Conservation (phyloP, 345 rosid genomes). For the Populus nigra region DNA sequence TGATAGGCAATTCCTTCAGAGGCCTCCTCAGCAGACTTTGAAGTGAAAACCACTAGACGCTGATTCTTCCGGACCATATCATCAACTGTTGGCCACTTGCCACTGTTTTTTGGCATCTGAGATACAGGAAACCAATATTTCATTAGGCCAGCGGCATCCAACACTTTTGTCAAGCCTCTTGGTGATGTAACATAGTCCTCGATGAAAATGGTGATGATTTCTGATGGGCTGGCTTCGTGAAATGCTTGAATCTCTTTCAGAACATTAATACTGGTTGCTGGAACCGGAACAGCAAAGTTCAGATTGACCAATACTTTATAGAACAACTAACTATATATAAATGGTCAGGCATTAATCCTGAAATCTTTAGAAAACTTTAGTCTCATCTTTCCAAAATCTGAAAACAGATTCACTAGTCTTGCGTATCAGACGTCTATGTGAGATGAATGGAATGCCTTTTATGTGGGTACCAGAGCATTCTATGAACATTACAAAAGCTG, state of each 20-base stretch:
- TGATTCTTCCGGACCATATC: constrained; percentile 29
- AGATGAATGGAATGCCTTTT: not conserved
- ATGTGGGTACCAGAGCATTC: not conserved
- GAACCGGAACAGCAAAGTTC: not conserved
- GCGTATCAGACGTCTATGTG: not conserved
- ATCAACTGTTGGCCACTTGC: constrained; percentile 29
- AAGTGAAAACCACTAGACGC: constrained; percentile 31
- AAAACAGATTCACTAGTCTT: not conserved
- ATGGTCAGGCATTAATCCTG: not conserved
- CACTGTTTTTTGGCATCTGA: constrained; percentile 29
- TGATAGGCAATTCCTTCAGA: constrained; percentile 32
- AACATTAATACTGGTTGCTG: constrained; percentile 35
- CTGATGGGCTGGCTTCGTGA: constrained; percentile 25
- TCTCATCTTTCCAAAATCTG: not conserved
- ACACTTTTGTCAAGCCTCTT: constrained; percentile 25
- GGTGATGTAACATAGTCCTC: constrained; percentile 33
- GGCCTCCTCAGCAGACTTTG: constrained; percentile 29
- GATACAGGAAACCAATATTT: constrained; percentile 35
- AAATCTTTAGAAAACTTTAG: not conserved
- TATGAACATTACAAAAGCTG: constrained; percentile 25
- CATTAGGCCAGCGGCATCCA: constrained; percentile 27
- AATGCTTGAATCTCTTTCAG: constrained; percentile 27
- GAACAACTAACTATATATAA: not conserved
- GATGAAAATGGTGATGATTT: constrained; percentile 27
- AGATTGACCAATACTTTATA: not conserved